Base-by-base conservation (phyloP, 768 basidiomycete genomes). In the Psilocybe cyanescens region DNA sequence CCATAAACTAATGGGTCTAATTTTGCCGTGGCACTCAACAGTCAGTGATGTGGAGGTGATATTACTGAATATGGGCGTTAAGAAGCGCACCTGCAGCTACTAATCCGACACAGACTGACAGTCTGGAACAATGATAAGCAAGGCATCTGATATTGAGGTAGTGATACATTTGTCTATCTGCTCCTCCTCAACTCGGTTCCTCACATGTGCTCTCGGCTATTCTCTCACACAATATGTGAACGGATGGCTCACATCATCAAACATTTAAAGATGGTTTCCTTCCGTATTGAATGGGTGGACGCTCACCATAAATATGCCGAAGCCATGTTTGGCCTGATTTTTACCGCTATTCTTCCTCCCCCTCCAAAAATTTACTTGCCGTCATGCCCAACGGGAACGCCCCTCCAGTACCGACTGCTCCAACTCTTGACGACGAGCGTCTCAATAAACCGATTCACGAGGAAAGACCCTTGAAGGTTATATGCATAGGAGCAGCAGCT, bases 401-500 rank as follows among this genome's bases (percentile, higher is more conserved):
- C 33, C 44, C 14, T 44, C 41, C 58, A 39, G 9, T 35, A 5
- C 47, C 56, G 2, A 6, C 24, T 31, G 31, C 31, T 17, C n/a
- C 48, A 4, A 17, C 24, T 5, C 17, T n/a, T 29, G 11, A 30
- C n/a, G 3, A 47, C n/a, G 56, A 47, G 7, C 56, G 62, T 3
- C 35, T 61, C 17, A 55, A 47, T 4, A 68, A 67, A 9, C 74
- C 72, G 12, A 72, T 77, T 9, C 68, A 75, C 53, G 46, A 64
- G 3, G 70, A 74, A 51, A 60, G 72, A 8, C 69, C 57, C 35
- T 58, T 75, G 61, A 73, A 63, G 58, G 65, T 77, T 19, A 67
- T 74, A 35, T 74, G 74, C 58, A 68, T 76, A 16, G 75, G 76
- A 8, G 75, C 74, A 12, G 76, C 75, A n/a, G 75, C 75, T 12